Conservation (phyloP, 768 basidiomycete genomes). For the Agaricus blazei region DNA sequence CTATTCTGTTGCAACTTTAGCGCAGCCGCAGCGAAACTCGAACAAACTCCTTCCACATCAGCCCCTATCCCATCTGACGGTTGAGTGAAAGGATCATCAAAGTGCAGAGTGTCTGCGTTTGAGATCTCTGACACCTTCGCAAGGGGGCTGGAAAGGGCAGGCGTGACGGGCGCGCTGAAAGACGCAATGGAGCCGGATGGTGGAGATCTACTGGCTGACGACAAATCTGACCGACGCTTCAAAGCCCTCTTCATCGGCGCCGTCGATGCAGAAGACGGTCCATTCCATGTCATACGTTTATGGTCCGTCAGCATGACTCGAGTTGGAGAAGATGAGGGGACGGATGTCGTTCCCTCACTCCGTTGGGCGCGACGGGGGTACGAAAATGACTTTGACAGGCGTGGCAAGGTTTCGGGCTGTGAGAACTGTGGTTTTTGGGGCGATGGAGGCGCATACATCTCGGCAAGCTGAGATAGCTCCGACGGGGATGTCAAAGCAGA, state of each 20-base stretch:
- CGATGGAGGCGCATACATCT: slow-evolving; percentile 86
- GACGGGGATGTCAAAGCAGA: slow-evolving; percentile 68
- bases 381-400: too few species aligned
- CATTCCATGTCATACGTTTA: slow-evolving; percentile 77
- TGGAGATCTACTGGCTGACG: not conserved
- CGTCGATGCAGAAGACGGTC: slow-evolving; percentile 36
- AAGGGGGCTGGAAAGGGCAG: slow-evolving; percentile 17
- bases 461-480: slow-evolving; percentile 71
- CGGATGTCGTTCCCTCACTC: slow-evolving; percentile 21
- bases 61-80: slow-evolving; percentile 30
- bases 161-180: slow-evolving; percentile 25
- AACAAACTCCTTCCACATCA: slow-evolving; percentile 19
- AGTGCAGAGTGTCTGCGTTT: not conserved
- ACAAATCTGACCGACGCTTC: slow-evolving; percentile 29
- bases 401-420: slow-evolving; percentile 5
- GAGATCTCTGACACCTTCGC: slow-evolving; percentile 15
- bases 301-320: slow-evolving; percentile 21
- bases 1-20: slow-evolving; percentile 55
- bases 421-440: slow-evolving; percentile 33
- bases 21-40: slow-evolving; percentile 55
- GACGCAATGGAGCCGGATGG: slow-evolving; percentile 1
- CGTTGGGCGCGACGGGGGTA: slow-evolving; percentile 20
- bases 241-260: slow-evolving; percentile 40
- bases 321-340: slow-evolving; percentile 12
- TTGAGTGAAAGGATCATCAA: slow-evolving; percentile 16